Percentiles rank a stretch among this genome's conserved stretches.
Conservation (phyloP, 768 basidiomycete genomes). For the Boletus rubropictus region DNA sequence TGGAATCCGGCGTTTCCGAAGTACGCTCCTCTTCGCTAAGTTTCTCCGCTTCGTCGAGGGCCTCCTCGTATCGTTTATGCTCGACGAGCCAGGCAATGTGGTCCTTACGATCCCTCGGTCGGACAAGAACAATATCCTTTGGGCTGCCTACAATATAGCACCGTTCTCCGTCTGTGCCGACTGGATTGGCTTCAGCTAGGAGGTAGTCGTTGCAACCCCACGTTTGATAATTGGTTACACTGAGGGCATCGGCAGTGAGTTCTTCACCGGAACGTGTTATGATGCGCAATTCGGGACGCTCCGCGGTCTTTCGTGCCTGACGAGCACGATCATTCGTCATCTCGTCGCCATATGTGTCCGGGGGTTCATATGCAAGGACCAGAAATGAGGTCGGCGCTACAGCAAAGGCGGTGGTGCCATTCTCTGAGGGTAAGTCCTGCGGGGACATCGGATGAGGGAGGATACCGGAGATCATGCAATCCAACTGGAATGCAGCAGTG, state of each 20-base stretch:
- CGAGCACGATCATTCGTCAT: constrained; percentile 63
- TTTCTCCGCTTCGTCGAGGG: constrained; percentile 72
- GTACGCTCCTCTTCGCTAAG: constrained; percentile 33
- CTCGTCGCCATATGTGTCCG: constrained; percentile 64
- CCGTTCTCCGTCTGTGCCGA: constrained; percentile 31
- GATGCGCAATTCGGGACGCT: constrained; percentile 91
- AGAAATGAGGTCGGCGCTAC: constrained; percentile 64
- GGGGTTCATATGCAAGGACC: constrained; percentile 79
- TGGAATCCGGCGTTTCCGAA: constrained; percentile 33
- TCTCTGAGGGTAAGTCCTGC: constrained; percentile 14
- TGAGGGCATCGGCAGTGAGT: constrained; percentile 76
- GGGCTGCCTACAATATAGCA: constrained; percentile 85
- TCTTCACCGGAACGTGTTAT: constrained; percentile 88
- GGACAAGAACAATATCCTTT: constrained; percentile 80
- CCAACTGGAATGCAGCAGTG: constrained; percentile 85
- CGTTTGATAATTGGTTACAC: constrained; percentile 67
- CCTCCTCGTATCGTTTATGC: constrained; percentile 80
- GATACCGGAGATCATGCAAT: constrained; percentile 93
- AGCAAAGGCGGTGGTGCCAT: constrained; percentile 18
- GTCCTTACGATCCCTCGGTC: constrained; percentile 80
- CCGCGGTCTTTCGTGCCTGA: constrained; percentile 78
- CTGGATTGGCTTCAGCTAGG: constrained; percentile 47
- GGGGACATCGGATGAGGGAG: constrained; percentile 60
- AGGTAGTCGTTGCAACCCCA: constrained; percentile 93
- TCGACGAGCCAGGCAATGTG: constrained; percentile 93